Base-by-base conservation (phyloP, 1,284 basidiomycete species). In the Fistulinella cinereoalba region DNA sequence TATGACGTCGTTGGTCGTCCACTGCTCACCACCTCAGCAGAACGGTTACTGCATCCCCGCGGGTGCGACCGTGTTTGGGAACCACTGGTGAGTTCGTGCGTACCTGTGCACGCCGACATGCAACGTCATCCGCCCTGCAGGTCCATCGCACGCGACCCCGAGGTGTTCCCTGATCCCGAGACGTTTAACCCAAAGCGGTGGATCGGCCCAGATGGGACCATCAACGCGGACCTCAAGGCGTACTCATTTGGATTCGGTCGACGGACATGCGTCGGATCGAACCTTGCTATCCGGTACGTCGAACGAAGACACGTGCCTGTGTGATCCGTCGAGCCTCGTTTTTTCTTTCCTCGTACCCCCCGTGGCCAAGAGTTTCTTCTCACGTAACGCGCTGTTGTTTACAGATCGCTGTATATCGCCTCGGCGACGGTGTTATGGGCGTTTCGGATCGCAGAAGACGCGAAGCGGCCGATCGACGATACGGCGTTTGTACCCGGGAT, bases 201-300 rank as follows among this genome's bases (percentile, higher is more conserved):
- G 82, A 51, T 85, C 10, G 71, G 69, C 23, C 56, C 67, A 9
- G 68, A 77, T 2, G 80, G 80, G 1, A 65, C 62, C 23, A 55
- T 84, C 13, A 65, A 69, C 12, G 64, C 65, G 10, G 79, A 83
- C 36, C 52, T 83, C 12, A 77, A 71, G 51, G 66, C 71, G 3
- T 81, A 72, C 53, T 70, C 75, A 16, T 85, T 81, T 52, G 82
- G 83, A 0, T 84, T 82, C 53, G 83, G 83, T 9, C 65, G 82
- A 28, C 67, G 76, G 32, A 74, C 82, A 0, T 84, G n/a, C n/a
- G 80, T 81, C 0, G 82, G 82, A 3, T 73, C 77, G 49, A 72
- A 80, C 57, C 74, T 84, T 19, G 81, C 81, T 3, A 70, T 48
- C 1, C 47, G 61, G 63, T 60, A 15, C 41, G 57, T 39, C 3